These are phyloP conservation scores for Chenopodium album DNA, from an alignment of 148 eudicot genomes.

Conservation along the genomic window DNA sequence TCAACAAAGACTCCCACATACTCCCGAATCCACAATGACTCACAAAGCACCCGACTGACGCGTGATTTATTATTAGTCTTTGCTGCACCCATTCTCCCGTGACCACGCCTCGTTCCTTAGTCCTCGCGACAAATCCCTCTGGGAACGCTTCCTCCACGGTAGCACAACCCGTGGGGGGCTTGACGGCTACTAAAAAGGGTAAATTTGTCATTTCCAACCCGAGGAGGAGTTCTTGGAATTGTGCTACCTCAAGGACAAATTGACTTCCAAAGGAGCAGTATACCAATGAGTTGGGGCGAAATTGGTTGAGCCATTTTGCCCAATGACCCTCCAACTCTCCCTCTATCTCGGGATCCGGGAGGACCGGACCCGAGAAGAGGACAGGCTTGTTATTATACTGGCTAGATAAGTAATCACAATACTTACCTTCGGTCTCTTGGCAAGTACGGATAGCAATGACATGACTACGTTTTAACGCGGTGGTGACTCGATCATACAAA, in stretches of 20 bases:
- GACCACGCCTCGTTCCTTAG: no score
- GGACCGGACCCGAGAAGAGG: constrained; percentile 37
- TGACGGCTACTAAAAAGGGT: no score
- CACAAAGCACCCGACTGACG: no score
- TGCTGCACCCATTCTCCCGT: no score
- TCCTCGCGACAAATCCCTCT: no score
- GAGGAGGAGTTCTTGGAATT: constrained; percentile 43
- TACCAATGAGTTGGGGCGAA: constrained; percentile 34
- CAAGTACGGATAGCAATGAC: constrained; percentile 50
- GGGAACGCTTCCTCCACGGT: no score
- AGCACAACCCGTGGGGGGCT: no score
- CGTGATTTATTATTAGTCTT: no score
- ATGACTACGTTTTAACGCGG: constrained; percentile 26
- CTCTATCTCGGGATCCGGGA: constrained; percentile 19
- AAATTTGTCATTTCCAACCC: no score
- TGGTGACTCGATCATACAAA: constrained; percentile 34
- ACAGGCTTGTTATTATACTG: constrained; percentile 40
- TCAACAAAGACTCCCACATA: no score
- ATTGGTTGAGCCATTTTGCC: constrained; percentile 49
- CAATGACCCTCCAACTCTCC: constrained; percentile 33
- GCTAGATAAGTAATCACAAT: constrained; percentile 41
- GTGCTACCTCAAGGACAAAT: constrained; percentile 41
- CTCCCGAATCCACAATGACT: no score
- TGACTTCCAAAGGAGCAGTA: constrained; percentile 72
- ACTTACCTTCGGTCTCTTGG: constrained; percentile 46